Evolutionary conservation across 2,329 filamentous ascomycete species (phyloP).

Genomic region (Fonsecaea erecta): DNA sequence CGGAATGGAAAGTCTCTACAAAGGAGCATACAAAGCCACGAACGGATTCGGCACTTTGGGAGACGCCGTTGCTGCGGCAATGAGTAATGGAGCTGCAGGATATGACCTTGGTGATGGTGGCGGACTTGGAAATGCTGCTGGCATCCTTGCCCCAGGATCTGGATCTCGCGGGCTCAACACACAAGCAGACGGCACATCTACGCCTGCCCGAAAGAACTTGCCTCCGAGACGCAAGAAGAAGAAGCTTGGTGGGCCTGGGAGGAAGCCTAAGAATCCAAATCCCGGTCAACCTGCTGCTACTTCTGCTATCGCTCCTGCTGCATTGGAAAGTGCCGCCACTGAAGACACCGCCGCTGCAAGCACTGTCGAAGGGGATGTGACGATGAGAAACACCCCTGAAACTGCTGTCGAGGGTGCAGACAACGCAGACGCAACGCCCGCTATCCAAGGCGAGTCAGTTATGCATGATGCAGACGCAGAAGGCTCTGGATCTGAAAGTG

Average conservation of each 20-base stretch:
- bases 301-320: background rate
- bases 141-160: conserved; percentile 12
- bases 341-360: background rate
- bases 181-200: conserved; percentile 16
- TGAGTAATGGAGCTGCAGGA: conserved; percentile 16
- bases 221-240: conserved; percentile 38
- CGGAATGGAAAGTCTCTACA: conserved; percentile 60
- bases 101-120: conserved; percentile 35
- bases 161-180: conserved; percentile 7
- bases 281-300: conserved; percentile 9
- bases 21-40: conserved; percentile 33
- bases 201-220: conserved; percentile 35
- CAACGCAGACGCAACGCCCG: conserved; percentile 5
- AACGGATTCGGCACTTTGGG: conserved; percentile 32
- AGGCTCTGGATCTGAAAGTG: conserved; percentile 31
- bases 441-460: conserved; percentile 13
- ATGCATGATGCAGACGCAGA: conserved; percentile 20
- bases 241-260: conserved; percentile 37
- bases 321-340: background rate
- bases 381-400: conserved; percentile 16
- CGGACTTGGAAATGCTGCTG: conserved; percentile 32
- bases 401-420: conserved; percentile 8
- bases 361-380: conserved; percentile 8
- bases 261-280: conserved; percentile 28
- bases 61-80: conserved; percentile 15